Evolutionary conservation across 139 green algal species (phyloP).

Genomic region (Micractinium sp.): DNA sequence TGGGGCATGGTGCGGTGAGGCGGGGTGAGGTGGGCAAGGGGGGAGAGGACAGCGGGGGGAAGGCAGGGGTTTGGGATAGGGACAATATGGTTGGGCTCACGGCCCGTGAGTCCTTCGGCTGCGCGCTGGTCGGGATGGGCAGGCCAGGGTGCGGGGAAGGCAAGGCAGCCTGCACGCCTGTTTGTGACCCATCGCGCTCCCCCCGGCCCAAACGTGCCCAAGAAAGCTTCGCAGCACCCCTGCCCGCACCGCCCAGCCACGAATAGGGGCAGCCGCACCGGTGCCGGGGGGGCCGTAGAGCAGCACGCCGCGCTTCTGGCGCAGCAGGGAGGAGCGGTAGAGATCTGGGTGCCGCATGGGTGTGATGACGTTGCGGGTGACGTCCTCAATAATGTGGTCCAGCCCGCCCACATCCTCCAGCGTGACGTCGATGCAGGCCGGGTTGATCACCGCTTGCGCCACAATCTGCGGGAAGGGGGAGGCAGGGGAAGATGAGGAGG

Average conservation of each 20-base stretch:
- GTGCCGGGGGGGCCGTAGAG: constrained; percentile 95
- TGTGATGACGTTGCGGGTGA: constrained; percentile 75
- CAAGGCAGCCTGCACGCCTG: background rate
- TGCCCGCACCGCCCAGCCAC: no score
- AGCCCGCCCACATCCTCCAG: constrained; percentile 85
- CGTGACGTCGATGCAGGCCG: constrained; percentile 73
- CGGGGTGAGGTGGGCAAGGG: background rate
- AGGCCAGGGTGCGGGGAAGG: background rate
- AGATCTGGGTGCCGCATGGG: constrained; percentile 82
- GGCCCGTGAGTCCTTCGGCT: no score
- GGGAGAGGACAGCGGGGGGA: background rate
- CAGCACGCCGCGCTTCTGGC: constrained; percentile 84
- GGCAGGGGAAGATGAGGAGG: background rate
- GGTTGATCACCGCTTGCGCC: constrained; percentile 87
- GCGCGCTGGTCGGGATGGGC: no score
- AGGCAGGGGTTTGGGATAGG: background rate
- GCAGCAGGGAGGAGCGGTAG: constrained; percentile 84
- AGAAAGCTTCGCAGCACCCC: no score
- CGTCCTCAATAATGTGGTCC: constrained; percentile 69
- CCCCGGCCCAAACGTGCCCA: background rate
- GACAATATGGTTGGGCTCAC: background rate
- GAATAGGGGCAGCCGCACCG: no score
- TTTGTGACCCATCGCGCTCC: no score
- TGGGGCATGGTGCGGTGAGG: background rate
- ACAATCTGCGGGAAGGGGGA: constrained; percentile 69